Evolutionary conservation across 305 asterid species (phyloP).

Genomic region (Solanum hybrid): DNA sequence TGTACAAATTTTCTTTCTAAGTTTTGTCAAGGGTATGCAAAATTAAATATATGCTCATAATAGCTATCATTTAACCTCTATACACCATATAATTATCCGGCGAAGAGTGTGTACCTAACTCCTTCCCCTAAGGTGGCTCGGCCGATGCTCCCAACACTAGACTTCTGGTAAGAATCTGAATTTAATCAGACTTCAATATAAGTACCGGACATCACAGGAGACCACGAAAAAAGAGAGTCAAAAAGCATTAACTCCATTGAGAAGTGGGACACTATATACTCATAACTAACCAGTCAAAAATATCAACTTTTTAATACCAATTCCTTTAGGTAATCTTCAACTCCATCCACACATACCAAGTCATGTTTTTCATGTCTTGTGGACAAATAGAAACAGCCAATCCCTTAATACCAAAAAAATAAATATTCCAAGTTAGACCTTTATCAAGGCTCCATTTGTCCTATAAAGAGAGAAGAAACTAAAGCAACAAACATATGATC

Average conservation of each 20-base stretch:
- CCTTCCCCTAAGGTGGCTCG: background rate
- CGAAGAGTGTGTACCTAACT: background rate
- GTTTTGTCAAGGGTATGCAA: background rate
- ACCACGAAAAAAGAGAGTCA: background rate
- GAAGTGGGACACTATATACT: background rate
- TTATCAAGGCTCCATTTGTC: background rate
- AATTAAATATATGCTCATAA: background rate
- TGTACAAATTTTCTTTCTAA: background rate
- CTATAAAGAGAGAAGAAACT: background rate
- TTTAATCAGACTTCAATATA: background rate
- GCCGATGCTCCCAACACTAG: background rate
- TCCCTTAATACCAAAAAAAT: background rate
- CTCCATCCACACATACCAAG: slow-evolving; percentile 5
- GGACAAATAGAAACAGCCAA: background rate
- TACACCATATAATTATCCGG: background rate
- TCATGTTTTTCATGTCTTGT: background rate
- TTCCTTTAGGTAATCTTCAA: background rate
- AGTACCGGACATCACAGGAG: background rate
- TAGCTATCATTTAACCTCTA: background rate
- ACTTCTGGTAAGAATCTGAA: rapidly evolving
- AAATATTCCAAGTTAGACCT: background rate
- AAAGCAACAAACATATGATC: background rate
- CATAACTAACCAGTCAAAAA: background rate
- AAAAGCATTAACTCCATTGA: background rate
- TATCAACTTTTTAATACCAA: background rate